Conservation (phyloP, 257 asterid genomes). For the Vinca minor region DNA sequence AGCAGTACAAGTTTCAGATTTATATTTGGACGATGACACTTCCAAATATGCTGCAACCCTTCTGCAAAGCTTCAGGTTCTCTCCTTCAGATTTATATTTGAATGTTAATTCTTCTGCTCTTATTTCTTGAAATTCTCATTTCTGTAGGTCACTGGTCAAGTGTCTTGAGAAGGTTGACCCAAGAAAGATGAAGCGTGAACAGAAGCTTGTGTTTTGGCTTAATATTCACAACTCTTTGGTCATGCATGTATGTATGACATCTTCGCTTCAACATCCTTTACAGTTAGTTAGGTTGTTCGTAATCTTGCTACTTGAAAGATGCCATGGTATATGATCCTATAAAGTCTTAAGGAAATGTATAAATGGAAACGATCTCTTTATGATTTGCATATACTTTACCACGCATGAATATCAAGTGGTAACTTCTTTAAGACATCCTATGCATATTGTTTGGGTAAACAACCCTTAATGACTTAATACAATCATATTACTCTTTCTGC, state of each 20-base stretch:
- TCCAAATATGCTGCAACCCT: slow-evolving; percentile 56
- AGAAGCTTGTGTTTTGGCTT: slow-evolving; percentile 80
- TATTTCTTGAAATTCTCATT: slow-evolving; percentile 6
- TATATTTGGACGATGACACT: slow-evolving; percentile 59
- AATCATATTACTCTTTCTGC: not conserved
- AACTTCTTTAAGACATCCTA: not conserved
- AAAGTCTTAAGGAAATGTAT: not conserved
- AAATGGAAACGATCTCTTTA: not conserved
- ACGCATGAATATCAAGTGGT: not conserved
- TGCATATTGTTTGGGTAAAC: not conserved
- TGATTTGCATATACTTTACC: not conserved
- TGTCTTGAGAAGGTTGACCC: slow-evolving; percentile 73
- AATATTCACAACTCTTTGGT: slow-evolving; percentile 85
- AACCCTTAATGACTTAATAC: not conserved
- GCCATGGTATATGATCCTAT: not conserved
- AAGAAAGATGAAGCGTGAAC: slow-evolving; percentile 69
- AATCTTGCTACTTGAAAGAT: not conserved
- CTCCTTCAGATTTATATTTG: not conserved
- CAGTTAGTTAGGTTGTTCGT: not conserved
- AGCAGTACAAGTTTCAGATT: slow-evolving; percentile 44
- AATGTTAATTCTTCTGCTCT: not conserved
- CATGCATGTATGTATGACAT: slow-evolving; percentile 75
- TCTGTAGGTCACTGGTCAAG: slow-evolving; percentile 65
- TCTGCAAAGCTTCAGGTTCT: slow-evolving; percentile 81
- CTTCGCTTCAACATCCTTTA: not conserved